Base-by-base conservation (phyloP, 2,329 filamentous ascomycete genomes). In the Penicillium sp. region DNA sequence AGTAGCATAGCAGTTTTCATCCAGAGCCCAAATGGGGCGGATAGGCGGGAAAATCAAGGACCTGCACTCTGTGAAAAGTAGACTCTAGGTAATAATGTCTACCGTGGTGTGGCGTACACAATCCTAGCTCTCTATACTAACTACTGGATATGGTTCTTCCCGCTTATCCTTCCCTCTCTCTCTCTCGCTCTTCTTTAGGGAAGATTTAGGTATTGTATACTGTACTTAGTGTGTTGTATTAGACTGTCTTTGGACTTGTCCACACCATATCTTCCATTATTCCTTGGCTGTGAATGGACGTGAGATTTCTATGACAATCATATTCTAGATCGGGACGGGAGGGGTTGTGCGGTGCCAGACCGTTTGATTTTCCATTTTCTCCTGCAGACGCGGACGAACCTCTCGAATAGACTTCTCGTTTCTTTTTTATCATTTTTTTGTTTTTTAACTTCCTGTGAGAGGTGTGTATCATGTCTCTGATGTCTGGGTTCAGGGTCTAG, bases 351-450 rank as follows among this genome's bases (percentile, higher is more conserved):
- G n/a, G 44, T 23, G 44, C 25, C 29, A 49, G 31, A 44, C 58
- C 58, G 60, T 64, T 64, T 58, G 51, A 36, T 44, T 53, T 33
- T 35, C 29, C 27, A 31, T 31, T 47, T 47, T 47, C 29, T 19
- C 29, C 50, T 44, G 63, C 48, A 49, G 31, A 15, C 10, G 13
- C 49, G 49, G 49, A 65, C 62, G 64, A 66, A 66, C 62, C 59
- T 56, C 47, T 61, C 43, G 38, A 45, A 58, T 57, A 57, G 44
- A 59, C 48, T 60, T 63, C 29, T 42, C 3, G 10, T 2, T 23
- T 19, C 1, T 25, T 23, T 17, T 41, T 19, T 31, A 1, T 19
- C 10, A n/a, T n/a, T 15, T 45, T 41, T 25, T 42, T 7, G 6
- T 13, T 41, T 42, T 42, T 42, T 4, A 1, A 5, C 2, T 27